Base-by-base conservation (phyloP, 371 early-diverging fungal species). In the Mucor indicus region DNA sequence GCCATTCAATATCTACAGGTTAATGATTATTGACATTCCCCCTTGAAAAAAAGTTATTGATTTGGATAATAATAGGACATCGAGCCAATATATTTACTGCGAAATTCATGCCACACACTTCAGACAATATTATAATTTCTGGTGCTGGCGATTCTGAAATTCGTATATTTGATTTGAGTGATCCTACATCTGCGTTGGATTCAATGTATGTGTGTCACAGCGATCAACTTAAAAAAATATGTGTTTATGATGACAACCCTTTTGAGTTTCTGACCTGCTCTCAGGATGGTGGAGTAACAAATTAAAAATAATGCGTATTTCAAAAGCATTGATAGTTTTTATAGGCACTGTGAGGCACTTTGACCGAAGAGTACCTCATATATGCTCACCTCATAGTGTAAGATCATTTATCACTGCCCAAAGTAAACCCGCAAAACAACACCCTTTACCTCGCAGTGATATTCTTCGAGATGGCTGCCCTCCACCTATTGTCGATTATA, bases 11-110 rank as follows among this genome's bases (percentile, higher is more conserved):
- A 37, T 39, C 45, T 27, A 33, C 44, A 25, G 51, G 43, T 50
- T 27, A 9, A 50, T 32, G 30, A 11, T 11, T 15, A 33, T 13
- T 33, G 11, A 33, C 4, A 33, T 13, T 11, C 6, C 12, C 30
- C 12, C 12, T 29, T 29, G 30, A 29, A 29, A 29, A 29, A 29
- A 29, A 29, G 30, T 8, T 29, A 24, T 23, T 13, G 33, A 12
- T 7, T 17, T 13, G 15, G 7, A 45, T 32, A 48, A 58, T 50
- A 29, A 43, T 58, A 60, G 84, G 88, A 11, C 91, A 91, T 57
- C 39, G 50, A 4, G 82, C 78, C 44, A 89, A 91, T 35, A 86
- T 91, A n/a, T 90, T 91, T 55, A 75, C 83, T 44, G 82, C 87
- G 8, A 83, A 85, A 56, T 80, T 85, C 38, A 64, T 91, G 73